Evolutionary conservation across 139 green algal species (phyloP), one percentile per base, ranked within the genome.

Genomic region (Volvox africanus): DNA sequence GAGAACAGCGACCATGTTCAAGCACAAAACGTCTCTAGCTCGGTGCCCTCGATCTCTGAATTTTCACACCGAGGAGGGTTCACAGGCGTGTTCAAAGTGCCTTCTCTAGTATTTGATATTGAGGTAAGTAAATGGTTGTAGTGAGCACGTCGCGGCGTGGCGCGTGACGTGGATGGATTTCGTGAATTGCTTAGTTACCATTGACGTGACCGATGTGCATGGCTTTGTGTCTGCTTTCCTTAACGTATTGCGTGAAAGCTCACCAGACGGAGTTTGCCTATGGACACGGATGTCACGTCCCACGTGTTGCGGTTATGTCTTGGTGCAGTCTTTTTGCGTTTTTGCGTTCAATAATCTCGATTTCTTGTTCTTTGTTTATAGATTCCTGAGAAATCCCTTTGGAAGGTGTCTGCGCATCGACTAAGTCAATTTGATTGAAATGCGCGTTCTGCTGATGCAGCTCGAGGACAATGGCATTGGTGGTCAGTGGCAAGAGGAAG

Each of bases 101-200:
- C 86, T 1, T 80, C 61, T 1, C 62, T 92, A 61, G 89, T 92
- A 0, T 92, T 92, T 50, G 89, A 92, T 30, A 92, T 92, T 9
- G 89, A 92, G 89, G 89, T 90, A 37, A 67, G 87, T 35, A 5
- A 2, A 30, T 30, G 18, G 26, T 24, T 3, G 30, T 55, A 55
- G 44, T 9, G 44, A 9, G 44, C 44, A 55, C 44, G 44, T 28
- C 20, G 44, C 37, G 28, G 28, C 30, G 86, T 55, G 36, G 32
- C 44, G 75, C 75, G 75, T 81, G 75, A 81, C 75, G 75, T 81
- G 75, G 75, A 81, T 55, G 30, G 21, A 73, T 9, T 6, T 28
- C 65, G 11, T 73, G 9, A 55, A 55, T 55, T 55, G 44, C 9
- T 55, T 55, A 9, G 44, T 9, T 55, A 55, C 44, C 5, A 5